A percentile compares a stretch with the other conserved stretches of the same genome.
These are phyloP conservation scores for Globisporangium megalacanthum DNA, from an alignment of 352 stramenopile species.

Conservation along the genomic window DNA sequence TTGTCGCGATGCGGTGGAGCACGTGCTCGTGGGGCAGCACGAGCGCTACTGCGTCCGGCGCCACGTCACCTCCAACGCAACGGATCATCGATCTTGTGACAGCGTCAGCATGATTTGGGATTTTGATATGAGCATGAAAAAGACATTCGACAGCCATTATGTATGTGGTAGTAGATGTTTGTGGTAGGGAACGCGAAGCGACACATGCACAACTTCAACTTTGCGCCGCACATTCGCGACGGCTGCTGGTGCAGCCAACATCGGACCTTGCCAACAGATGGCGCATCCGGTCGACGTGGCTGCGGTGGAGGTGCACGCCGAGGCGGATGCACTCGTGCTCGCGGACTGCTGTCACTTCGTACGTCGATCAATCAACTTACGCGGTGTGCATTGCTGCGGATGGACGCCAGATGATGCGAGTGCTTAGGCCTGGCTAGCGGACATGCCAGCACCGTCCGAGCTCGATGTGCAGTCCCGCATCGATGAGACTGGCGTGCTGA, in stretches of 20 bases:
- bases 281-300: slow-evolving; percentile 21
- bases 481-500: slow-evolving; percentile 32
- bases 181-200: no score
- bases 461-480: slow-evolving; percentile 58
- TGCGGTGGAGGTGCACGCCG: slow-evolving; percentile 23
- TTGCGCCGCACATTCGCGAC: slow-evolving; percentile 41
- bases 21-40: slow-evolving; percentile 55
- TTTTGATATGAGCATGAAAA: no score
- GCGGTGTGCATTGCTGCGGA: slow-evolving; percentile 11
- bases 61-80: slow-evolving; percentile 37
- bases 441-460: slow-evolving; percentile 28
- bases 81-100: slow-evolving; percentile 57
- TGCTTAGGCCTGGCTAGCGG: not conserved
- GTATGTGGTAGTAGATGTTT: no score
- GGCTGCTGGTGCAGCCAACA: slow-evolving; percentile 27
- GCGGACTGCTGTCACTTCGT: slow-evolving; percentile 41
- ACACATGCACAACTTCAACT: no score
- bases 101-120: no score
- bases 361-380: slow-evolving; percentile 36
- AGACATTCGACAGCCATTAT: no score
- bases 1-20: slow-evolving; percentile 36
- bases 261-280: slow-evolving; percentile 26
- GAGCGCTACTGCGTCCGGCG: slow-evolving; percentile 25
- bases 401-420: not conserved
- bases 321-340: slow-evolving; percentile 28